Evolutionary conservation across 345 rosid species (phyloP).

Genomic region (Gossypium raimondii): DNA sequence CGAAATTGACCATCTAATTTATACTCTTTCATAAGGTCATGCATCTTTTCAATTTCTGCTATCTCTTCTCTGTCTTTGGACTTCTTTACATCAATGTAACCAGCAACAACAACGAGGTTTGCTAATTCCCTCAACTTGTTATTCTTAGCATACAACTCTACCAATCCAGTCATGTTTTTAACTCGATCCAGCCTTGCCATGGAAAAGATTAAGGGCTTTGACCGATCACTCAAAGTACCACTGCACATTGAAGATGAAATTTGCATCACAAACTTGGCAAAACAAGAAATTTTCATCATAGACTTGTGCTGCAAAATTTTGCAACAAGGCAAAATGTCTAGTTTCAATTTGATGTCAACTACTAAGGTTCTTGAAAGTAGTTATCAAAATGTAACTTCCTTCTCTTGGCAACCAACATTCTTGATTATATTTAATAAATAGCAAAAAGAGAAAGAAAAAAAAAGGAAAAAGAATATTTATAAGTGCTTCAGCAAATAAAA

Average conservation of each 20-base stretch:
- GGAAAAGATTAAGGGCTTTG: conserved; percentile 87
- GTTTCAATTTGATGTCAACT: neutral
- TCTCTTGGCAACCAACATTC: neutral
- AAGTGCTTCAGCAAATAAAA: neutral
- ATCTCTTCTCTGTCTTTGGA: conserved; percentile 96
- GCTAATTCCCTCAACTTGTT: conserved; percentile 70
- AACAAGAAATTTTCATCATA: neutral
- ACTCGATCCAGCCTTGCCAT: conserved; percentile 97
- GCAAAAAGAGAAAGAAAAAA: neutral
- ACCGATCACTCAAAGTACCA: conserved; percentile 65
- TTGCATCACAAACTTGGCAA: conserved; percentile 12
- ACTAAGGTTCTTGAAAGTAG: neutral
- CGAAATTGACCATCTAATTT: conserved; percentile 82
- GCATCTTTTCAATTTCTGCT: conserved; percentile 88
- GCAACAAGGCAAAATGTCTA: neutral
- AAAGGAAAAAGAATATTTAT: neutral
- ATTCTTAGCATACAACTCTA: conserved; percentile 73
- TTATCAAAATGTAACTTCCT: neutral
- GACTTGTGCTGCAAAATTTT: neutral
- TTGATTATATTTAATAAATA: neutral
- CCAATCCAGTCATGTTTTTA: conserved; percentile 88
- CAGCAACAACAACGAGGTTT: conserved; percentile 88
- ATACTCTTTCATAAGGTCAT: conserved; percentile 56
- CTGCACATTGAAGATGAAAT: conserved; percentile 31
- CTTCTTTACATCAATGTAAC: conserved; percentile 68